These are phyloP conservation scores for Colletotrichum sp. DNA, from an alignment of 2,329 filamentous ascomycete species.

Conservation along the genomic window DNA sequence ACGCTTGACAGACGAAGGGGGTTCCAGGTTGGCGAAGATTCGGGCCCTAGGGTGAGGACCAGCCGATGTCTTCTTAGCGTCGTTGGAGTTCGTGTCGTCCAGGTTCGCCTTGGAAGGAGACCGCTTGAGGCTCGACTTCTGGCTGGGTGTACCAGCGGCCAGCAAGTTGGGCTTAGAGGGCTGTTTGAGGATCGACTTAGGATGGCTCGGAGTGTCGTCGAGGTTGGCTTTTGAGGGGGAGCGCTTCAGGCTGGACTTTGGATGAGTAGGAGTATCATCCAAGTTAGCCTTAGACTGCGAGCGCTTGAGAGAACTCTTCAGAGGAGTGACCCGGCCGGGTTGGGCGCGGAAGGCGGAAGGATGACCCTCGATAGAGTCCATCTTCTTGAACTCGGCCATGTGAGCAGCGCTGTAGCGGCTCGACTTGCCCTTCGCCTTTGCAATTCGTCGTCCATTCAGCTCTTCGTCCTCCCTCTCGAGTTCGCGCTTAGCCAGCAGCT, in stretches of 20 bases:
- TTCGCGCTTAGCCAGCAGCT: slow-evolving; percentile 55
- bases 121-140: slow-evolving; percentile 41
- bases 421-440: slow-evolving; percentile 77
- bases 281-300: slow-evolving; percentile 52
- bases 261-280: slow-evolving; percentile 37
- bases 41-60: slow-evolving; percentile 3
- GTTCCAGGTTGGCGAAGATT: slow-evolving; percentile 28
- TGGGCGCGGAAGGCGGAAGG: slow-evolving; percentile 76
- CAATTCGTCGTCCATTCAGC: slow-evolving; percentile 70
- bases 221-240: slow-evolving; percentile 36
- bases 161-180: slow-evolving; percentile 35
- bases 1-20: slow-evolving; percentile 67
- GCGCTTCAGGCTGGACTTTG: slow-evolving; percentile 37
- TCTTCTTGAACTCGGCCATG: slow-evolving; percentile 91
- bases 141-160: slow-evolving; percentile 23
- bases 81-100: slow-evolving; percentile 59
- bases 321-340: slow-evolving; percentile 57
- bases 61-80: slow-evolving; percentile 30
- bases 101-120: slow-evolving; percentile 65
- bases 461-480: slow-evolving; percentile 54
- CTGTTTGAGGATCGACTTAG: slow-evolving; percentile 52
- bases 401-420: slow-evolving; percentile 85
- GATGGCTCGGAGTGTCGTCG: slow-evolving; percentile 29
- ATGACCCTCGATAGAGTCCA: slow-evolving; percentile 93
- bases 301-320: slow-evolving; percentile 40